These are phyloP conservation scores for Batrachochytrium dendrobatidis DNA, from an alignment of 371 early-diverging fungal species.

Conservation along the genomic window DNA sequence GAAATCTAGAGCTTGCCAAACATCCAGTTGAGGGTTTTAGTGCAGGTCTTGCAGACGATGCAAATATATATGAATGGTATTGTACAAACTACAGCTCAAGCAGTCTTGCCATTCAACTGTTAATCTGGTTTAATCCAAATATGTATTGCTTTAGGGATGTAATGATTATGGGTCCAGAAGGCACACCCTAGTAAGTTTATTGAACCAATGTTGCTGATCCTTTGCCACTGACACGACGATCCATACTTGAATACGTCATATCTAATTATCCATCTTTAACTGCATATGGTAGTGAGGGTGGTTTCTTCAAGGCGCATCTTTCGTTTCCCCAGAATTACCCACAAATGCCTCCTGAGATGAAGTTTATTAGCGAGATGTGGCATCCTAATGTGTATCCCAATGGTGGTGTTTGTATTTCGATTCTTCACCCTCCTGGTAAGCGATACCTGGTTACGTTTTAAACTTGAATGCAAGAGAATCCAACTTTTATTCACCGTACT, in stretches of 20 bases:
- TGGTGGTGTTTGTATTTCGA: slow-evolving; percentile 90
- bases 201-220: neutral
- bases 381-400: slow-evolving; percentile 76
- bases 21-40: slow-evolving; percentile 75
- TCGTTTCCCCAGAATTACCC: slow-evolving; percentile 76
- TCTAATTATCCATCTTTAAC: too few relatives aligned
- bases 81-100: neutral
- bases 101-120: too few relatives aligned
- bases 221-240: too few relatives aligned
- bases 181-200: slow-evolving; percentile 62
- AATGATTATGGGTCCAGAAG: slow-evolving; percentile 80
- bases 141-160: slow-evolving; percentile 52
- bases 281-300: slow-evolving; percentile 63
- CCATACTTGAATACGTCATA: too few relatives aligned
- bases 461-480: neutral
- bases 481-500: neutral
- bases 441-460: slow-evolving; percentile 9
- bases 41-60: slow-evolving; percentile 52
- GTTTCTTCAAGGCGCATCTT: slow-evolving; percentile 82
- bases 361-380: slow-evolving; percentile 73
- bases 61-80: slow-evolving; percentile 38
- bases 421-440: slow-evolving; percentile 62
- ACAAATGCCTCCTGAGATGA: slow-evolving; percentile 76
- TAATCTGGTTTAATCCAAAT: too few relatives aligned
- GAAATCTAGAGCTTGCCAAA: slow-evolving; percentile 51